Evolutionary conservation across 2,329 filamentous ascomycete species (phyloP).

Genomic region (Trichoderma semiorbis): DNA sequence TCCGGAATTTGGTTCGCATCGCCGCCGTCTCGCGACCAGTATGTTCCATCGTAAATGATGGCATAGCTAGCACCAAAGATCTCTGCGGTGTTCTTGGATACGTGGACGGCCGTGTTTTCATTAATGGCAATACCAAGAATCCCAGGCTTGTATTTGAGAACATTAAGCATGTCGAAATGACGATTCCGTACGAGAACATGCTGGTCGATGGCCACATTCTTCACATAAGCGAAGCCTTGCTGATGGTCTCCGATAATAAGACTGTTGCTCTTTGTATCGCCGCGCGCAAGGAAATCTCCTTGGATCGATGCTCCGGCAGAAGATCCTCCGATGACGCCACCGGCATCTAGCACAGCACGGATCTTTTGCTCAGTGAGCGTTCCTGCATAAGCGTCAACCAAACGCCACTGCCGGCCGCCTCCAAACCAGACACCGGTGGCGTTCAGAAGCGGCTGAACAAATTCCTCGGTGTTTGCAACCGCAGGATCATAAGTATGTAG

Average conservation of each 20-base stretch:
- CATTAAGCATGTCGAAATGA: slow-evolving; percentile 1
- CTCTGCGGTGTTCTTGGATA: not conserved
- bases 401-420: slow-evolving; percentile 9
- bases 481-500: slow-evolving; percentile 1
- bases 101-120: not conserved
- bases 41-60: slow-evolving; percentile 11
- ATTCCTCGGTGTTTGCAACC: slow-evolving; percentile 3
- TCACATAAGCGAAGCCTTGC: slow-evolving; percentile 9
- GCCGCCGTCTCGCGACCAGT: not conserved
- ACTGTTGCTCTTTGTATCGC: slow-evolving; percentile 1
- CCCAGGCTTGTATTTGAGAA: slow-evolving; percentile 7
- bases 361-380: slow-evolving; percentile 3
- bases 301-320: slow-evolving; percentile 9
- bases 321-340: slow-evolving; percentile 3
- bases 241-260: slow-evolving; percentile 11
- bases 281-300: slow-evolving; percentile 6
- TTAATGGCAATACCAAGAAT: slow-evolving; percentile 4
- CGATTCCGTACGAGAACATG: slow-evolving; percentile 8
- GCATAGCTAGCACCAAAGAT: slow-evolving; percentile 4
- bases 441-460: slow-evolving; percentile 5
- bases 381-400: slow-evolving; percentile 7
- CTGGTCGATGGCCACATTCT: slow-evolving; percentile 9
- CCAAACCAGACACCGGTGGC: slow-evolving; percentile 9
- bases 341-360: not conserved
- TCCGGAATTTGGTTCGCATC: slow-evolving; percentile 3